These are phyloP conservation scores for Marasmius tenuissimus DNA, from an alignment of 1,284 basidiomycete genomes.

Conservation along the genomic window DNA sequence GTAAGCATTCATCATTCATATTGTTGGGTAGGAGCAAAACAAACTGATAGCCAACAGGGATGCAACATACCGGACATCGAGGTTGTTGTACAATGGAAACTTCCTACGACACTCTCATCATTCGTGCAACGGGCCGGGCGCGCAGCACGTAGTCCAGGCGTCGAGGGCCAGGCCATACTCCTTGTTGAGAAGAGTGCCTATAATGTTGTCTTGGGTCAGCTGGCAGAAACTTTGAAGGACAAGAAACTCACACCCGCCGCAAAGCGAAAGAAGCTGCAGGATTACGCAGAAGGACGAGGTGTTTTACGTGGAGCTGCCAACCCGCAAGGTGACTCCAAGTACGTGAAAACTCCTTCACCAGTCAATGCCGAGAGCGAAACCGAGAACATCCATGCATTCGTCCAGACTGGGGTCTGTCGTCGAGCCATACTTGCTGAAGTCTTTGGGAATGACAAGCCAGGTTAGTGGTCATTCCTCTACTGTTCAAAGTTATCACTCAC, in stretches of 20 bases:
- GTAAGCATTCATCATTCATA: slow-evolving; percentile 17
- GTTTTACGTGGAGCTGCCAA: neutral
- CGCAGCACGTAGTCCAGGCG: slow-evolving; percentile 18
- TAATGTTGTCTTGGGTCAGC: slow-evolving; percentile 14
- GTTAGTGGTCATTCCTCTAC: neutral
- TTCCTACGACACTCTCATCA: slow-evolving; percentile 24
- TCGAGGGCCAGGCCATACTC: slow-evolving; percentile 25
- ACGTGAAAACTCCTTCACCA: neutral
- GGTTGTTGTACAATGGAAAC: slow-evolving; percentile 34
- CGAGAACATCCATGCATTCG: neutral
- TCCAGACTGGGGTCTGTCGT: slow-evolving; percentile 4
- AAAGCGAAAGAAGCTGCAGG: neutral
- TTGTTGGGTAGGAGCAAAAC: neutral
- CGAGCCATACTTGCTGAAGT: neutral
- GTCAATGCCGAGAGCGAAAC: neutral
- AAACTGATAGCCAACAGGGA: slow-evolving; percentile 19
- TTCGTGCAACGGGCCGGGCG: slow-evolving; percentile 31
- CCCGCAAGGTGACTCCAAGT: neutral
- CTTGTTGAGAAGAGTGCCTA: slow-evolving; percentile 26
- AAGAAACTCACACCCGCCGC: neutral
- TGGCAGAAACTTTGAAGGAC: neutral
- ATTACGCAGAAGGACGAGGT: neutral
- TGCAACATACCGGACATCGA: slow-evolving; percentile 34
- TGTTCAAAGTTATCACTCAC: neutral
- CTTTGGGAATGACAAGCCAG: neutral